Evolutionary conservation across 2,329 filamentous ascomycete genomes (phyloP), one percentile per base, ranked within the genome.

Genomic region (Ceratocystis lukuohia): DNA sequence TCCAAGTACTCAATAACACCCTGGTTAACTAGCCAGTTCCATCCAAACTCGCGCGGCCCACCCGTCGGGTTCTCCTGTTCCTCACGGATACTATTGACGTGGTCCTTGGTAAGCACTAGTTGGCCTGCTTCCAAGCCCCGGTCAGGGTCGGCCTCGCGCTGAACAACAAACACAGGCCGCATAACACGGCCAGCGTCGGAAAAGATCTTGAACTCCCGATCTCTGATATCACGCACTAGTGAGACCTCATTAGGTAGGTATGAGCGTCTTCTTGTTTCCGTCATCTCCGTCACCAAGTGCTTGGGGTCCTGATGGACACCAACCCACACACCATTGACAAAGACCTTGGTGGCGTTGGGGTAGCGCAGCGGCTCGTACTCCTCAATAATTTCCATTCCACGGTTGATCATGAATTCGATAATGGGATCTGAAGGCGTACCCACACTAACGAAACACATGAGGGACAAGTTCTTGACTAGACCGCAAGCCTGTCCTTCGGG

Each of bases 381-480:
- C 74, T 99, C 94, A 0, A 99, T 81, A 1, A 96, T 85, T 73
- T 97, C 93, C 91, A 99, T 96, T 72, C 93, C 92, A 70, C 92
- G 83, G 71, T 93, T 88, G 71, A 93, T 89, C 90, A 99, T 94
- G 78, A 96, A 99, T 71, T 96, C 90, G 48, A 93, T 85, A 71
- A 97, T 88, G 1, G 93, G 92, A 67, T 93, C 88, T 20, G 89
- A 89, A 17, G 92, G 91, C 37, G 91, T 95, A 72, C 93, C 93
- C 62, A 97, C 92, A 72, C 91, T 96, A 73, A 99, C 92, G 72
- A 96, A 96, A 74, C 94, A 97, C 93, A 99, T 97, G 64, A 99
- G 81, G 5, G 94, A 92, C 74, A 99, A 74, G 73, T 99, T 99
- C 81, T 99, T 99, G 76, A 99, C 94, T 70, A 99, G 80, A 78